Percentiles rank a stretch among this genome's conserved stretches.
These are phyloP conservation scores for Syncephalastrum monosporum DNA, from an alignment of 371 early-diverging fungal species.

Conservation along the genomic window DNA sequence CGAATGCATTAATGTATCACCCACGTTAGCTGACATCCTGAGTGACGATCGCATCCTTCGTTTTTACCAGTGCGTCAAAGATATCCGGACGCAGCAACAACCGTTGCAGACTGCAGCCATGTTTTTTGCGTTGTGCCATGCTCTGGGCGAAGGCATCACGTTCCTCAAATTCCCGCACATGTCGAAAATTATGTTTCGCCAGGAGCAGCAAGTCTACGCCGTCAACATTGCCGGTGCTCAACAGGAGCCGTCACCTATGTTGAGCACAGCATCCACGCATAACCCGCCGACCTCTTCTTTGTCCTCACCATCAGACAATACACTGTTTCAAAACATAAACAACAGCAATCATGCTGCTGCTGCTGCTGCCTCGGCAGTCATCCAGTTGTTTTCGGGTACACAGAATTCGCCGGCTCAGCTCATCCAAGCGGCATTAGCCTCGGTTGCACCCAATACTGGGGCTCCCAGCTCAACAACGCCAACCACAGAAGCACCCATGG, in stretches of 20 bases:
- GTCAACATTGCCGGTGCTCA: constrained; percentile 46
- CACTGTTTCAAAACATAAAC: no score
- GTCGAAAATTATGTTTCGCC: constrained; percentile 49
- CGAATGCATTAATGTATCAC: constrained; percentile 41
- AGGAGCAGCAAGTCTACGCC: constrained; percentile 46
- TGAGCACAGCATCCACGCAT: background rate
- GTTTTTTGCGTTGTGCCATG: constrained; percentile 53
- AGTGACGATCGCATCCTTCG: constrained; percentile 45
- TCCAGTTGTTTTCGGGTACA: constrained; percentile 11
- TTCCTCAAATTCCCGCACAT: constrained; percentile 50
- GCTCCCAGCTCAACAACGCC: constrained; percentile 8
- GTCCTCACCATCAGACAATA: no score
- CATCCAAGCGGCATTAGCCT: constrained; percentile 44
- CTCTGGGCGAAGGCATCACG: constrained; percentile 39
- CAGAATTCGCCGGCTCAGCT: constrained; percentile 41
- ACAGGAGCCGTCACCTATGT: constrained; percentile 31
- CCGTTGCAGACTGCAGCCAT: constrained; percentile 46
- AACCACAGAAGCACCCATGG: constrained; percentile 2
- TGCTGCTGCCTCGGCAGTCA: constrained; percentile 10
- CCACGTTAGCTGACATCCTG: constrained; percentile 45
- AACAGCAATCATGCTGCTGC: constrained; percentile 1
- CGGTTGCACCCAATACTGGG: constrained; percentile 23
- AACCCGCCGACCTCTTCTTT: no score
- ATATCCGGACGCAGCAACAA: constrained; percentile 44
- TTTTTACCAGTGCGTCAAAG: constrained; percentile 53